Conservation (phyloP, 1,284 basidiomycete species). For the Apiotrichum siamense region DNA sequence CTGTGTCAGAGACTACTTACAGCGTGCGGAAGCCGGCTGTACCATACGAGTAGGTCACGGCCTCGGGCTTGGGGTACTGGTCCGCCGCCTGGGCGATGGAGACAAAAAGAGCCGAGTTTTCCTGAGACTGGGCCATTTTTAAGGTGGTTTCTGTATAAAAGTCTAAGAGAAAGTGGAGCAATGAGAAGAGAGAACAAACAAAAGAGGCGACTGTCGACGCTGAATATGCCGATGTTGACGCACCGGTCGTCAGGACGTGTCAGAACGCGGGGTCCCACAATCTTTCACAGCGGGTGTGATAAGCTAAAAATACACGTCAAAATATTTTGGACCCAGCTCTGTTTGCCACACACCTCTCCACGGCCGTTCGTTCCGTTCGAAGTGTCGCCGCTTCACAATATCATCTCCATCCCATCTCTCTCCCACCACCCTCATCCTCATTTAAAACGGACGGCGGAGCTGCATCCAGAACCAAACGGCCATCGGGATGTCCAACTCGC, state of each 20-base stretch:
- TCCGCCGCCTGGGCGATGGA: constrained; percentile 36
- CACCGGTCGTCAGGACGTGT: too few relatives aligned
- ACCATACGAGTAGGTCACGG: constrained; percentile 69
- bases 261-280: too few relatives aligned
- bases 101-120: constrained; percentile 29
- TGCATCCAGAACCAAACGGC: background rate
- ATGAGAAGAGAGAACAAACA: background rate
- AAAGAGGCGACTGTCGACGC: background rate
- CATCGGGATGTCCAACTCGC: constrained; percentile 27
- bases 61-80: constrained; percentile 49
- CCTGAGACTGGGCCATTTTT: constrained; percentile 11
- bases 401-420: background rate
- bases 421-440: background rate
- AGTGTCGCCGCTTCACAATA: background rate
- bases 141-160: background rate
- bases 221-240: too few relatives aligned
- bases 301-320: too few relatives aligned
- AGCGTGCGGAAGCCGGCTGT: constrained; percentile 91
- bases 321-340: too few relatives aligned
- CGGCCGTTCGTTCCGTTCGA: too few relatives aligned
- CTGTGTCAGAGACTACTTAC: constrained; percentile 52
- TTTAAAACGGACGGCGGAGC: constrained; percentile 1
- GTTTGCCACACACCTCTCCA: too few relatives aligned
- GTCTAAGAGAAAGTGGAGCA: background rate
- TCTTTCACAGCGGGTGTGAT: too few relatives aligned